Evolutionary conservation across 768 basidiomycete species (phyloP).

Genomic region (Leucosporidium scottii): DNA sequence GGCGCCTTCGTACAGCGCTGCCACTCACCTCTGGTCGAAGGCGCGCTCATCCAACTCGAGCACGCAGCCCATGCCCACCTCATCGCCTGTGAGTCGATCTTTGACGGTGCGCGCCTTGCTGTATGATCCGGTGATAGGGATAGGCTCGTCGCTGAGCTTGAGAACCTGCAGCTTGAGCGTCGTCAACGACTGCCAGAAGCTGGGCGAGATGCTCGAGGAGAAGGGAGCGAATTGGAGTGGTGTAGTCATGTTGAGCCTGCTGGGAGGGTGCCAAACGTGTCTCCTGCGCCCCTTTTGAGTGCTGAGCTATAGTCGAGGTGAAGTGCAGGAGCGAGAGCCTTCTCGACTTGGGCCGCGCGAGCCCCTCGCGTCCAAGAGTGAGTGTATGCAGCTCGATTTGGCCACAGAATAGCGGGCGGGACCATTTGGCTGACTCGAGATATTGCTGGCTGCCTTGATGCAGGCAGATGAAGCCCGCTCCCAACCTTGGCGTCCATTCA

Average conservation of each 20-base stretch:
- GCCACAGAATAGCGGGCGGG: no score
- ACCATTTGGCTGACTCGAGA: no score
- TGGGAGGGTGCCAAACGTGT: not conserved
- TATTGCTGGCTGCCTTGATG: no score
- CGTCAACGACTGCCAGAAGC: constrained; percentile 88
- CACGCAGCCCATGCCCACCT: constrained; percentile 60
- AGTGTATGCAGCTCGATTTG: no score
- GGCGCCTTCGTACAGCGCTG: not conserved
- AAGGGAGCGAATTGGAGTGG: constrained; percentile 78
- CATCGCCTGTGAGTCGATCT: constrained; percentile 68
- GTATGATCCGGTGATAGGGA: constrained; percentile 62
- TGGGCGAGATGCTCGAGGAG: constrained; percentile 75
- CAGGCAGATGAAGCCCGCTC: no score
- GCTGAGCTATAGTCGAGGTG: not conserved
- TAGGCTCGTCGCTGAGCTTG: constrained; percentile 64
- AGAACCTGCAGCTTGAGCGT: constrained; percentile 84
- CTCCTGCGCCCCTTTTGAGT: no score
- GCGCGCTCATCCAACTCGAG: constrained; percentile 39
- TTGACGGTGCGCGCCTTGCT: constrained; percentile 61
- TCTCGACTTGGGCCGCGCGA: no score
- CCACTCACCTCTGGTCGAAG: constrained; percentile 38
- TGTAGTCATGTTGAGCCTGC: not conserved
- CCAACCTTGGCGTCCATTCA: no score
- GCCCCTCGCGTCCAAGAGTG: no score
- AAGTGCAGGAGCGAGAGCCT: not conserved